Evolutionary conservation across 257 asterid species (phyloP).

Genomic region (Solanum tarijense): DNA sequence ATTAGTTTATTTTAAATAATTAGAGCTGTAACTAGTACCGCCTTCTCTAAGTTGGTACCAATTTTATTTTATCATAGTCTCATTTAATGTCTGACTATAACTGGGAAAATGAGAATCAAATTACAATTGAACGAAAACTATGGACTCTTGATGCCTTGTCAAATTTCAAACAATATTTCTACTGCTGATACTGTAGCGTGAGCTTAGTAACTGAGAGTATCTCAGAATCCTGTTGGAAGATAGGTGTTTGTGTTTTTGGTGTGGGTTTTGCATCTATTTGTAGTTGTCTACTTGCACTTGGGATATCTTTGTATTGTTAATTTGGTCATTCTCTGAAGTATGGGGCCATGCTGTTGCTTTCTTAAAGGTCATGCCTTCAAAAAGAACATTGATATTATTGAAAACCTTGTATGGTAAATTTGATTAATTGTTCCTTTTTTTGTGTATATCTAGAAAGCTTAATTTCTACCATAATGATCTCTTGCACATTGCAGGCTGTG

Average conservation of each 20-base stretch:
- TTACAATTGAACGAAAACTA: not conserved
- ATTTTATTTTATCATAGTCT: not conserved
- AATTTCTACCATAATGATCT: not conserved
- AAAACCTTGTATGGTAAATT: not conserved
- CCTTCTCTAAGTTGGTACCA: not conserved
- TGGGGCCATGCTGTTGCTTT: not conserved
- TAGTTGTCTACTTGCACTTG: not conserved
- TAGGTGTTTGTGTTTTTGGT: not conserved
- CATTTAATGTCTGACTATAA: not conserved
- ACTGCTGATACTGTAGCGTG: not conserved
- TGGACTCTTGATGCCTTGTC: not conserved
- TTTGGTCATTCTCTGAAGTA: not conserved
- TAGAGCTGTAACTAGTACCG: too few relatives aligned
- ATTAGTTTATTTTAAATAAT: not conserved
- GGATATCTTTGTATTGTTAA: not conserved
- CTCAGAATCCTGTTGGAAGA: not conserved
- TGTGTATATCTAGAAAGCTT: not conserved
- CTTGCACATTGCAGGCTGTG: conserved; percentile 48
- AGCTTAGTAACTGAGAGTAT: not conserved
- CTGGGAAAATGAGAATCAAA: not conserved
- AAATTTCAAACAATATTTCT: not conserved
- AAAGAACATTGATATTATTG: not conserved
- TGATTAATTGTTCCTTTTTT: not conserved
- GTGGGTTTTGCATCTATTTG: not conserved
- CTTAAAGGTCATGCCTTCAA: not conserved